Evolutionary conservation across 768 basidiomycete genomes (phyloP).

Genomic region (Fibroporia radiculosa): DNA sequence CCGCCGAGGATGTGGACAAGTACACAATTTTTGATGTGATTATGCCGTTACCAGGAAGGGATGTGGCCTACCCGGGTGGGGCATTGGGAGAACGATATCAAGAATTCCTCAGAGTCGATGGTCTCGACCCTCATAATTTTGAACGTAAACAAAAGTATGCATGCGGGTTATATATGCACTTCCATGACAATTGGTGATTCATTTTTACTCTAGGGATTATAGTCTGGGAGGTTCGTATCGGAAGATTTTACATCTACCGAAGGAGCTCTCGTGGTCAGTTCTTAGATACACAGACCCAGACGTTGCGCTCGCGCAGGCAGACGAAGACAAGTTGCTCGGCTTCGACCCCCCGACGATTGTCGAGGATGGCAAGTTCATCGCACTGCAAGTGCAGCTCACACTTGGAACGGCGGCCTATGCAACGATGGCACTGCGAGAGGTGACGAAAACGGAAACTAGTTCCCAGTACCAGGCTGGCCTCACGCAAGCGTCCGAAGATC

Average conservation of each 20-base stretch:
- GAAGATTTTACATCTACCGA: conserved; percentile 81
- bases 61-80: conserved; percentile 89
- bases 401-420: conserved; percentile 92
- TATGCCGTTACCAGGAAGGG: conserved; percentile 94
- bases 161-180: neutral
- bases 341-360: conserved; percentile 63
- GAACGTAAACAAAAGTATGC: conserved; percentile 81
- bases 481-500: conserved; percentile 74
- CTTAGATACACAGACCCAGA: conserved; percentile 91
- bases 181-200: neutral
- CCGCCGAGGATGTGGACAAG: conserved; percentile 67
- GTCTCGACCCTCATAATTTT: conserved; percentile 86
- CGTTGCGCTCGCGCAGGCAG: conserved; percentile 84
- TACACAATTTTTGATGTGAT: conserved; percentile 92
- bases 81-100: conserved; percentile 78
- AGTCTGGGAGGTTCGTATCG: conserved; percentile 91
- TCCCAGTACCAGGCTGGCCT: conserved; percentile 82
- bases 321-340: conserved; percentile 86
- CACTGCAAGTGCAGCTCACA: conserved; percentile 78
- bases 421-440: conserved; percentile 94
- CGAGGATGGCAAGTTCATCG: conserved; percentile 76
- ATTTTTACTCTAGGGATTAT: conserved; percentile 60
- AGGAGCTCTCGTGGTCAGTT: conserved; percentile 72
- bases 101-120: conserved; percentile 77
- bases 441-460: conserved; percentile 93